Evolutionary conservation across 768 basidiomycete genomes (phyloP).

Genomic region (Termitomyces sp.): DNA sequence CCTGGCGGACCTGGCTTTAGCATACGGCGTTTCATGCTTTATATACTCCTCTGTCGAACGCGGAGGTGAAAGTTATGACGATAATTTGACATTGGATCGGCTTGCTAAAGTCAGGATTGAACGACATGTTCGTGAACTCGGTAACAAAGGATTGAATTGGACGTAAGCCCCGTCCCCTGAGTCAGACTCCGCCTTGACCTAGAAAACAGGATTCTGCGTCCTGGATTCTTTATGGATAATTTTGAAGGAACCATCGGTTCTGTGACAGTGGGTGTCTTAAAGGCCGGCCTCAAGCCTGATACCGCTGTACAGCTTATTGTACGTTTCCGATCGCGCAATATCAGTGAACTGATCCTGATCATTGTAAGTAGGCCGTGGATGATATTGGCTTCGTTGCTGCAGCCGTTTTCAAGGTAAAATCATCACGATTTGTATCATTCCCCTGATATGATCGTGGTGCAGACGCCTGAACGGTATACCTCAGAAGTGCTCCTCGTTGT

Average conservation of each 20-base stretch:
- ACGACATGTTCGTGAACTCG: conserved; percentile 25
- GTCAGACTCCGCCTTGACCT: not conserved
- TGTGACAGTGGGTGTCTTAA: conserved; percentile 28
- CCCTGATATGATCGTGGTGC: not conserved
- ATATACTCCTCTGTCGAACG: conserved; percentile 35
- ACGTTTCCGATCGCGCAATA: conserved; percentile 8
- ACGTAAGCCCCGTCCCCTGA: conserved; percentile 23
- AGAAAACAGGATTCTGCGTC: conserved; percentile 29
- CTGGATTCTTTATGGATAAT: conserved; percentile 41
- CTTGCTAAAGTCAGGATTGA: conserved; percentile 34
- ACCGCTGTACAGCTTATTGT: conserved; percentile 31
- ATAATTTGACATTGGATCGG: conserved; percentile 19
- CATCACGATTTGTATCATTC: not conserved
- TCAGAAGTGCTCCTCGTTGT: conserved; percentile 22
- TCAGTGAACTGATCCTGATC: not conserved
- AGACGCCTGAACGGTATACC: conserved; percentile 22
- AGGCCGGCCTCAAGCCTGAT: conserved; percentile 24
- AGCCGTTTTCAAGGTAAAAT: conserved; percentile 25
- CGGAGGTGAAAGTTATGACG: conserved; percentile 30
- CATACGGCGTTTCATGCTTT: conserved; percentile 28
- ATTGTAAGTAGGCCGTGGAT: conserved; percentile 26
- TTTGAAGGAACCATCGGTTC: conserved; percentile 32
- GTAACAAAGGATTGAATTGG: conserved; percentile 27
- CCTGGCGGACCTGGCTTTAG: conserved; percentile 30
- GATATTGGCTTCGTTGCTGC: conserved; percentile 31